Evolutionary conservation across 306 rosid genomes (phyloP).

Genomic region (Lathyrus oleraceus): DNA sequence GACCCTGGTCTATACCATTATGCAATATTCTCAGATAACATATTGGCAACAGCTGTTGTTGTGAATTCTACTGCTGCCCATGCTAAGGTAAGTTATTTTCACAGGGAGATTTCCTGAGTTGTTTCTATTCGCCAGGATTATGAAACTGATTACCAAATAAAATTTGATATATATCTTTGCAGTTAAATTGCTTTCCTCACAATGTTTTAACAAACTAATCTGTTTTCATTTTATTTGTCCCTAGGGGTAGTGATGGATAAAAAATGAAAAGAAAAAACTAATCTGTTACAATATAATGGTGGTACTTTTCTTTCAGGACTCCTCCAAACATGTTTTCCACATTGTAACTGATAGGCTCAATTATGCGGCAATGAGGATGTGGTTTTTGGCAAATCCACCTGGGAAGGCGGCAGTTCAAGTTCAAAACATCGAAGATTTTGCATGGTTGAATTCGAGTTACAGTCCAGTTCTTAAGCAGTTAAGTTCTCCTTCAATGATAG

Average conservation of each 20-base stretch:
- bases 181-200: neutral
- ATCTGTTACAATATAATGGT: neutral
- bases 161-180: constrained; percentile 2
- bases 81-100: constrained; percentile 61
- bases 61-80: constrained; percentile 71
- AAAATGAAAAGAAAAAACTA: neutral
- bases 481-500: constrained; percentile 82
- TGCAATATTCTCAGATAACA: constrained; percentile 89
- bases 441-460: constrained; percentile 93
- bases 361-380: constrained; percentile 98
- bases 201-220: constrained; percentile 4
- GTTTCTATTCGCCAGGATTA: constrained; percentile 14
- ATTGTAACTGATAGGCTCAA: constrained; percentile 90
- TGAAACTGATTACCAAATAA: constrained; percentile 14
- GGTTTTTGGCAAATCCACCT: constrained; percentile 87
- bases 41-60: constrained; percentile 87
- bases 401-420: constrained; percentile 76
- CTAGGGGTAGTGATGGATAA: too few species aligned
- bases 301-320: constrained; percentile 52
- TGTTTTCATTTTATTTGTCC: constrained; percentile 25
- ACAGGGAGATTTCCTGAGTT: neutral
- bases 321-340: constrained; percentile 85
- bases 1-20: constrained; percentile 74
- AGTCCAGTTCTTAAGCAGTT: constrained; percentile 94
- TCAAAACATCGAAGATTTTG: constrained; percentile 83